Evolutionary conservation across 148 eudicot genomes (phyloP).

Genomic region (Arbutus unedo): DNA sequence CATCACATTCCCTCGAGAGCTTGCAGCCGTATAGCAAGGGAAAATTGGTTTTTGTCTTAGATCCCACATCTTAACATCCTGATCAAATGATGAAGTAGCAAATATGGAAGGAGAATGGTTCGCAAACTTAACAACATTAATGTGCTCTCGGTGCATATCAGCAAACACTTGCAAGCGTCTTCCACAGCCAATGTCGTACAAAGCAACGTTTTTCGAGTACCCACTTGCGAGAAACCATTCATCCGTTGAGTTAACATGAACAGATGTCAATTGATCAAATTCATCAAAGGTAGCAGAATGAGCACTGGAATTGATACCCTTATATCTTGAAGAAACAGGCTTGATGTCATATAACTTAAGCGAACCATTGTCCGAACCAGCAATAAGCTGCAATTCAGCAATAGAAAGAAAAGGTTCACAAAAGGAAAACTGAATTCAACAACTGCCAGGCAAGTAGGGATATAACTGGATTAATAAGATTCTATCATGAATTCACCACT

Average conservation of each 20-base stretch:
- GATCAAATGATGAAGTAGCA: conserved; percentile 91
- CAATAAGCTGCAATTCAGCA: conserved; percentile 63
- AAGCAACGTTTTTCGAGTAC: conserved; percentile 66
- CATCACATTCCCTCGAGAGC: conserved; percentile 97
- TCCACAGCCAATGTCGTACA: conserved; percentile 79
- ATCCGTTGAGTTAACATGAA: conserved; percentile 83
- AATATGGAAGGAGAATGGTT: conserved; percentile 75
- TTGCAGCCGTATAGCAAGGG: conserved; percentile 80
- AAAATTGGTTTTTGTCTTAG: conserved; percentile 57
- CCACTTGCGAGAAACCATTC: conserved; percentile 89
- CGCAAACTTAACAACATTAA: conserved; percentile 89
- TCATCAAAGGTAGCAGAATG: conserved; percentile 51
- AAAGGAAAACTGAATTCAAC: neutral
- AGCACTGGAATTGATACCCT: conserved; percentile 27
- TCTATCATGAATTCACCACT: neutral
- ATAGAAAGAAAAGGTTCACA: neutral
- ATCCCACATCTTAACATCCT: conserved; percentile 95
- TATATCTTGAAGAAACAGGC: conserved; percentile 28
- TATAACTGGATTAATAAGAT: neutral
- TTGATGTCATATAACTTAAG: conserved; percentile 69
- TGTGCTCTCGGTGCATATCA: conserved; percentile 76
- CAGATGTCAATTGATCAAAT: conserved; percentile 90
- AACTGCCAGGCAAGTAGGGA: neutral
- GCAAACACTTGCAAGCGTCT: conserved; percentile 56
- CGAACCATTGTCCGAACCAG: conserved; percentile 85